phyloP scores from a whole-genome alignment of 305 asterid genomes.

The Solanum aculeatissimum region DNA sequence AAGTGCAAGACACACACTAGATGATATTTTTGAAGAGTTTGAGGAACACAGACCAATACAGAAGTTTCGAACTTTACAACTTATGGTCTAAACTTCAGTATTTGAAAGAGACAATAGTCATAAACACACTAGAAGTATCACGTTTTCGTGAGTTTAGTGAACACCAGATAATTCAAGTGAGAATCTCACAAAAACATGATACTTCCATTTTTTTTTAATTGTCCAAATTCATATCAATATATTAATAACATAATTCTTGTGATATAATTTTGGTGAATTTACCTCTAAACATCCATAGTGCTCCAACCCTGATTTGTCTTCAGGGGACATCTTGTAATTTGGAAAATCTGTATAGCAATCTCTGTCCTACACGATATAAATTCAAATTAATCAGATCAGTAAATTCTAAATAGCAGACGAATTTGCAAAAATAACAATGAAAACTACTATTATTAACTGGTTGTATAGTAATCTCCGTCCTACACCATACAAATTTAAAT shows the following conservation, averaged over 20 bases:
- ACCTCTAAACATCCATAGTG: not conserved
- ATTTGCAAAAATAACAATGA: too few relatives aligned
- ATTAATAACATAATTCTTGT: not conserved
- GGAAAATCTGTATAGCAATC: not conserved
- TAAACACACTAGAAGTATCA: not conserved
- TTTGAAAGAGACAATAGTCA: not conserved
- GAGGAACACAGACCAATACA: too few relatives aligned
- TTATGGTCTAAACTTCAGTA: not conserved
- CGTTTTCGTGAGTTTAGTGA: not conserved
- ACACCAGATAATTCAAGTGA: not conserved
- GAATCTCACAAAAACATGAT: not conserved
- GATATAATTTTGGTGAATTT: not conserved
- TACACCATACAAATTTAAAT: not conserved
- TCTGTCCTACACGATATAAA: not conserved
- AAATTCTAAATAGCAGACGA: not conserved
- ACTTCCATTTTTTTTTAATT: not conserved
- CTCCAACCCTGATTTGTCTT: not conserved
- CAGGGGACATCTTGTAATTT: not conserved
- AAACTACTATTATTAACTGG: too few relatives aligned
- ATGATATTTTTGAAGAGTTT: not conserved
- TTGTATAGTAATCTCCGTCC: not conserved
- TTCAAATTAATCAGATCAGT: not conserved
- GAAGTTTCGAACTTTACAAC: not conserved
- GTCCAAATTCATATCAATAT: not conserved
- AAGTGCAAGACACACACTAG: not conserved